A percentile compares a stretch with the other conserved stretches of the same genome.
Conservation (phyloP, 306 rosid genomes). For the Styphnolobium japonicum region DNA sequence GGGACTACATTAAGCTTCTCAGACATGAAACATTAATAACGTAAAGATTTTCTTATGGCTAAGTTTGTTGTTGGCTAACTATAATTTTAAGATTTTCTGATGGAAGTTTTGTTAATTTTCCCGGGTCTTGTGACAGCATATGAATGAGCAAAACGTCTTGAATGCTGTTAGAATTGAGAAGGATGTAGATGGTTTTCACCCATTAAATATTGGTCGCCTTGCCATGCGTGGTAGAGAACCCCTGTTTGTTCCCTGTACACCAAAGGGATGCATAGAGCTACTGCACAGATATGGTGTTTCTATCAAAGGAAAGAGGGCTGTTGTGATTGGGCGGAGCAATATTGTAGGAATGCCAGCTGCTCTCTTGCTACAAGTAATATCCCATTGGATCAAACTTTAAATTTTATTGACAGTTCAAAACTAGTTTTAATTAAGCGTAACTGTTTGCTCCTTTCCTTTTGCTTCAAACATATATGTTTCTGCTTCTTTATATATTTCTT, state of each 20-base stretch:
- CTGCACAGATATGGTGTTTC: conserved; percentile 58
- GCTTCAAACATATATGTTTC: neutral
- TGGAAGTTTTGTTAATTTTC: conserved; percentile 18
- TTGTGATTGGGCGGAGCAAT: conserved; percentile 91
- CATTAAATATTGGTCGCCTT: conserved; percentile 81
- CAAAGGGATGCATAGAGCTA: conserved; percentile 92
- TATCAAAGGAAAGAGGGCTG: conserved; percentile 87
- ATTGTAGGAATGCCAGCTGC: conserved; percentile 95
- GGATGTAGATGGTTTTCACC: conserved; percentile 93
- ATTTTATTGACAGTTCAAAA: neutral
- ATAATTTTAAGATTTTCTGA: neutral
- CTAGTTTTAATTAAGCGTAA: neutral
- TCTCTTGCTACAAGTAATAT: conserved; percentile 71
- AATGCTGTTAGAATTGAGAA: conserved; percentile 78
- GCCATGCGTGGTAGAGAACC: conserved; percentile 94
- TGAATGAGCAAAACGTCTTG: conserved; percentile 69
- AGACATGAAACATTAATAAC: neutral
- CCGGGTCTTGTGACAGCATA: conserved; percentile 53
- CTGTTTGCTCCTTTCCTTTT: neutral
- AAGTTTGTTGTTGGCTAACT: neutral
- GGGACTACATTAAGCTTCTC: neutral
- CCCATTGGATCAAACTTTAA: neutral
- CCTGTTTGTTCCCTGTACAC: conserved; percentile 84
- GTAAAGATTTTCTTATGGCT: neutral
- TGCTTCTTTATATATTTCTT: neutral